Evolutionary conservation across 345 rosid genomes (phyloP).

Genomic region (Tarenaya hassleriana): DNA sequence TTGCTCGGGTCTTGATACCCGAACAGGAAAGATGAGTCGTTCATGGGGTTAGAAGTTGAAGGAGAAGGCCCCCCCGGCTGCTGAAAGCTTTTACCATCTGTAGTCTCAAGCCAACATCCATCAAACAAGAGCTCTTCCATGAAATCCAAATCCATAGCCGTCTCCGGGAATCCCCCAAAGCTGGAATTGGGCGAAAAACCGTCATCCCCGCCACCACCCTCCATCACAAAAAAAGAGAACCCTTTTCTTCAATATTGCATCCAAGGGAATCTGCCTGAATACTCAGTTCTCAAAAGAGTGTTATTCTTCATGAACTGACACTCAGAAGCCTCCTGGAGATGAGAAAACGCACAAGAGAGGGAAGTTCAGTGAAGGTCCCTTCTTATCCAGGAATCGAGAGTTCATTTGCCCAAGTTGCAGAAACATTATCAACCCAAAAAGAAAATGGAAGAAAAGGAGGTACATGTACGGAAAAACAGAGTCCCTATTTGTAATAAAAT

Average conservation of each 20-base stretch:
- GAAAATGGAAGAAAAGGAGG: conserved; percentile 11
- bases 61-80: conserved; percentile 28
- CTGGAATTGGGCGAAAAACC: conserved; percentile 34
- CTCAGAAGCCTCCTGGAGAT: conserved; percentile 21
- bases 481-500: conserved; percentile 38
- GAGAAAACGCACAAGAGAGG: conserved; percentile 47
- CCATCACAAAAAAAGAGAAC: conserved; percentile 31
- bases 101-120: conserved; percentile 78
- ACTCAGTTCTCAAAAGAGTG: conserved; percentile 25
- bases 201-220: conserved; percentile 30
- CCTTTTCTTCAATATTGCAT: conserved; percentile 15
- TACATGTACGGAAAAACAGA: conserved; percentile 28
- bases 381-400: conserved; percentile 39
- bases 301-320: conserved; percentile 25
- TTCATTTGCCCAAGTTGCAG: conserved; percentile 54
- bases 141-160: conserved; percentile 78
- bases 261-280: conserved; percentile 38
- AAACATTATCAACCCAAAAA: conserved; percentile 51
- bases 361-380: conserved; percentile 51
- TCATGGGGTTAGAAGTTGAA: conserved; percentile 36
- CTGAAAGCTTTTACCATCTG: conserved; percentile 41
- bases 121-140: conserved; percentile 80
- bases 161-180: conserved; percentile 38
- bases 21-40: conserved; percentile 22
- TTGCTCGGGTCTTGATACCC: conserved; percentile 19